A percentile compares a stretch with the other conserved stretches of the same genome.
Conservation (phyloP, 164 flowering plant species). For the Vitis rotundifolia region DNA sequence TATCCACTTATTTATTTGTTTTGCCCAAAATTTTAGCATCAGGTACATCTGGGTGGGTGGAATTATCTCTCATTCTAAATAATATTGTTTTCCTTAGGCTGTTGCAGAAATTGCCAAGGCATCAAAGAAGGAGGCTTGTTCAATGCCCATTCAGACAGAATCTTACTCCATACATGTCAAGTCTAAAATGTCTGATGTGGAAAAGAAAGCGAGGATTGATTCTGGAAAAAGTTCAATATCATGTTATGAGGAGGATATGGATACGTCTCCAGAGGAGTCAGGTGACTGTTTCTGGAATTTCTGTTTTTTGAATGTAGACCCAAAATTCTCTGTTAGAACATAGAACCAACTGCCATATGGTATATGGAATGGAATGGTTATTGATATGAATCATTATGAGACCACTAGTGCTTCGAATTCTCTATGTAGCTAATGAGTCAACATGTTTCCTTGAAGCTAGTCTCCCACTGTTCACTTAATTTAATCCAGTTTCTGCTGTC, state of each 20-base stretch:
- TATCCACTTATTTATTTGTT: neutral
- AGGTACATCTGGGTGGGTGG: neutral
- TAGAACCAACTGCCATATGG: neutral
- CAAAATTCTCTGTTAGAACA: neutral
- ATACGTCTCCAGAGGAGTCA: constrained; percentile 15
- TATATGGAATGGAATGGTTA: neutral
- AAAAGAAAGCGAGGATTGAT: constrained; percentile 18
- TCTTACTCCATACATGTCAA: constrained; percentile 35
- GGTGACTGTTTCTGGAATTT: constrained; percentile 24
- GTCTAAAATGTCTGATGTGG: constrained; percentile 32
- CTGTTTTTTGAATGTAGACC: no score
- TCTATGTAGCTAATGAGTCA: neutral
- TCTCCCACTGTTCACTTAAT: neutral
- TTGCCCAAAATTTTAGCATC: neutral
- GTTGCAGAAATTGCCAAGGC: constrained; percentile 82
- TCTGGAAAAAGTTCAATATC: constrained; percentile 8
- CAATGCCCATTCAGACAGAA: constrained; percentile 50
- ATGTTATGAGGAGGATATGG: constrained; percentile 17
- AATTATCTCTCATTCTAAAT: constrained; percentile 2
- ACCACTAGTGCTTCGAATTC: neutral
- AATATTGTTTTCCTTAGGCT: constrained; percentile 47
- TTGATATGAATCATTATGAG: neutral
- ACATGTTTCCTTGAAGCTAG: neutral
- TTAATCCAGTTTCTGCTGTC: no score
- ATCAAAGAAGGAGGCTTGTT: constrained; percentile 63